phyloP scores from a whole-genome alignment of 768 basidiomycete species.

The Dentipellis sp. region DNA sequence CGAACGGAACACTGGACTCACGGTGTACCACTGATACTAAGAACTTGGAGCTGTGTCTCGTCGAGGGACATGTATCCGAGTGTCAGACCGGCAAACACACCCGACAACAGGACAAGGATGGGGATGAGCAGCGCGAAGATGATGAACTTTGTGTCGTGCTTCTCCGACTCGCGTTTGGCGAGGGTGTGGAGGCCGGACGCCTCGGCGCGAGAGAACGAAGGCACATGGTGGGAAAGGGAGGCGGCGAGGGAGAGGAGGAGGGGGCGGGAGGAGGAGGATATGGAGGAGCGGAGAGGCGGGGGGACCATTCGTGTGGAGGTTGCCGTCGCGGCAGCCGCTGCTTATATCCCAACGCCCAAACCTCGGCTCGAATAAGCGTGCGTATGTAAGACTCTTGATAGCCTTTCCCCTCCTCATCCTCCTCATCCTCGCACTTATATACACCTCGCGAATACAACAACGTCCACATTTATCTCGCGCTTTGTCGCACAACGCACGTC shows the following conservation, averaged over 20 bases:
- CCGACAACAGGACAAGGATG: conserved; percentile 72
- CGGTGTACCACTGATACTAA: conserved; percentile 80
- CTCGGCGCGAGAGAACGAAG: conserved; percentile 1
- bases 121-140: conserved; percentile 60
- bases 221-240: conserved; percentile 14
- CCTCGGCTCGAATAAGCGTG: too few species aligned
- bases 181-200: conserved; percentile 15
- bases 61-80: conserved; percentile 91
- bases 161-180: conserved; percentile 21
- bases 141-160: conserved; percentile 24
- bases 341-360: neutral
- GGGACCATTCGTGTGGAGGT: conserved; percentile 14
- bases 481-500: too few species aligned
- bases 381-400: too few species aligned
- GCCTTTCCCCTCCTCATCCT: too few species aligned
- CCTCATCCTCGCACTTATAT: too few species aligned
- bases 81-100: conserved; percentile 86
- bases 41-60: conserved; percentile 83
- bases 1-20: conserved; percentile 27
- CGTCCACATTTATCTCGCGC: too few species aligned
- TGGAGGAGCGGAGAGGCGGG: conserved; percentile 3
- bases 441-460: too few species aligned
- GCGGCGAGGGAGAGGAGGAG: conserved; percentile 12
- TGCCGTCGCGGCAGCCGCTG: neutral
- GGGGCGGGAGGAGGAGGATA: conserved; percentile 6